Evolutionary conservation across 2,329 filamentous ascomycete genomes (phyloP).

Genomic region (Mycosphaerelloides madeirae): DNA sequence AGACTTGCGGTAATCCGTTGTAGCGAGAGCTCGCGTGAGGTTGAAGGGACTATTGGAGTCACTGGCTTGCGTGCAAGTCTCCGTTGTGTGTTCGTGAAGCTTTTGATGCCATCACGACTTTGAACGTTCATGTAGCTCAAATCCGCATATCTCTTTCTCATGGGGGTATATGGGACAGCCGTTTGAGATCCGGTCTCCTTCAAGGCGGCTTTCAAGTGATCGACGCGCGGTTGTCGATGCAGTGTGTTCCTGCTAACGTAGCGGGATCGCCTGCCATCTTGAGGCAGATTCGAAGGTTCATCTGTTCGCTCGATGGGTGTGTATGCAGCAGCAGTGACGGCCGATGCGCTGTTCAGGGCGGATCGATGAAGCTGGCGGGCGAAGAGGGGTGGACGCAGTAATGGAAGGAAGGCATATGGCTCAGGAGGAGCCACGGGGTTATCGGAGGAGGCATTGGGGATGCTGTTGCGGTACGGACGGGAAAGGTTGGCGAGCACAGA

Average conservation of each 20-base stretch:
- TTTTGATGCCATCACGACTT: not conserved
- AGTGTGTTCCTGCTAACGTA: not conserved
- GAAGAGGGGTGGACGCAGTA: too few relatives aligned
- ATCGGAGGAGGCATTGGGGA: not conserved
- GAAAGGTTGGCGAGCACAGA: slow-evolving; percentile 21
- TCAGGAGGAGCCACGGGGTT: not conserved
- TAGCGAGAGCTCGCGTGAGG: slow-evolving; percentile 7
- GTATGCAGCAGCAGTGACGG: not conserved
- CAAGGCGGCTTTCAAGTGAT: slow-evolving; percentile 8
- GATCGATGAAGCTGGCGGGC: not conserved
- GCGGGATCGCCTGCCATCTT: not conserved
- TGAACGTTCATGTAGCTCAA: slow-evolving; percentile 1
- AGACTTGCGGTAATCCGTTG: slow-evolving; percentile 16
- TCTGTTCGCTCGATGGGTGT: not conserved
- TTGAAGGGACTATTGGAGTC: too few relatives aligned
- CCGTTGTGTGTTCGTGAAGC: not conserved
- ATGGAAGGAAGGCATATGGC: too few relatives aligned
- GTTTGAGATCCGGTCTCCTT: not conserved
- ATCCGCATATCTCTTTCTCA: not conserved
- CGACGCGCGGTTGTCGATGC: slow-evolving; percentile 5
- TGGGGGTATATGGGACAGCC: not conserved
- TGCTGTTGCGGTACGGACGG: not conserved
- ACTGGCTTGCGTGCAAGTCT: not conserved
- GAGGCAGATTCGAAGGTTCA: not conserved
- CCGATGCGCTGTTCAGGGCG: not conserved